A percentile compares a stretch with the other conserved stretches of the same genome.
Evolutionary conservation across 139 green algal genomes (phyloP).

Genomic region (Diplosphaera chodatii): DNA sequence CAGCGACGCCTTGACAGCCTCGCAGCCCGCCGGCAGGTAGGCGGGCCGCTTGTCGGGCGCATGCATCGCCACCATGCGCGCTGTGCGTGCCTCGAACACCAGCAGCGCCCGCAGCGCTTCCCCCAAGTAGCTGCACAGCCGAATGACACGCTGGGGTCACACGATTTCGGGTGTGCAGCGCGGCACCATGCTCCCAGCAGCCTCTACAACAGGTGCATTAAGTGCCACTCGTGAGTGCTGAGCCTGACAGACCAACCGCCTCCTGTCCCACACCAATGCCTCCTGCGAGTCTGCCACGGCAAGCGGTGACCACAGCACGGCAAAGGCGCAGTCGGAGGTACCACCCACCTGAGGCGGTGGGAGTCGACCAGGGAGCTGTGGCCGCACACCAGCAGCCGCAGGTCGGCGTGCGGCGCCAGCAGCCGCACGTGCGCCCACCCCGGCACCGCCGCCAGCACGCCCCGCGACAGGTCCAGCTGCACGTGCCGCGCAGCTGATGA

Average conservation of each 20-base stretch:
- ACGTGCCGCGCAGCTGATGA: not conserved
- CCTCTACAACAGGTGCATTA: no score
- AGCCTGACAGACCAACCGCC: no score
- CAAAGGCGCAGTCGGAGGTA: no score
- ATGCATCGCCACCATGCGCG: conserved; percentile 16
- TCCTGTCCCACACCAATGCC: no score
- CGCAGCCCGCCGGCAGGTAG: conserved; percentile 53
- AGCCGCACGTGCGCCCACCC: conserved; percentile 67
- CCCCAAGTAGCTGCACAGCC: conserved; percentile 45
- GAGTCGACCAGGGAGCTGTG: conserved; percentile 44
- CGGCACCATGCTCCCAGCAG: no score
- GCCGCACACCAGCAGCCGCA: conserved; percentile 63
- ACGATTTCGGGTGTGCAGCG: no score
- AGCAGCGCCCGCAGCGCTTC: conserved; percentile 72
- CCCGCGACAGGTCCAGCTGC: conserved; percentile 5
- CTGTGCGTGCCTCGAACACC: conserved; percentile 44
- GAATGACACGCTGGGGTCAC: no score
- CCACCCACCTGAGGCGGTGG: conserved; percentile 44
- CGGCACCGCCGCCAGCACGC: conserved; percentile 21
- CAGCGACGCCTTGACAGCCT: conserved; percentile 50
- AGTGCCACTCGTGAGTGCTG: no score
- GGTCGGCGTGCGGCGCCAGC: conserved; percentile 71
- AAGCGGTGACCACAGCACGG: no score
- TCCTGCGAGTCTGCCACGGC: no score
- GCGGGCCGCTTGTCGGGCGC: conserved; percentile 39